phyloP scores from a whole-genome alignment of 106 monocot species.

The Dactylorhiza incarnata region DNA sequence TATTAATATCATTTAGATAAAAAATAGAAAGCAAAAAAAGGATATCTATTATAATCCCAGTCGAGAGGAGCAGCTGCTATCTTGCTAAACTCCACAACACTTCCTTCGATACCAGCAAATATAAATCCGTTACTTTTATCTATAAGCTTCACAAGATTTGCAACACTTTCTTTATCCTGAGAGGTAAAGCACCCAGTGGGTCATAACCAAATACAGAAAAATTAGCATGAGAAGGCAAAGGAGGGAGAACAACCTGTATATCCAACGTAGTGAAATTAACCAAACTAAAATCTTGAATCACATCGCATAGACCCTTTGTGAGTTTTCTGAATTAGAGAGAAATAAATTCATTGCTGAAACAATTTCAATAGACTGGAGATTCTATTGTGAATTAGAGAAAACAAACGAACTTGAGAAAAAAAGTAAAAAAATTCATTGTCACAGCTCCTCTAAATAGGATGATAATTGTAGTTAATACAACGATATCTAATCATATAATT shows the following conservation, averaged over 20 bases:
- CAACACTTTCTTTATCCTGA: conserved; percentile 96
- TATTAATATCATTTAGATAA: background rate
- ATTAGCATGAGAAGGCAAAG: background rate
- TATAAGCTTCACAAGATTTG: conserved; percentile 90
- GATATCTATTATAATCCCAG: conserved; percentile 99
- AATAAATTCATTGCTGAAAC: background rate
- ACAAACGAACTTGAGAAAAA: background rate
- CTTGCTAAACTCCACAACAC: conserved; percentile 89
- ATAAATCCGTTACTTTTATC: conserved; percentile 97
- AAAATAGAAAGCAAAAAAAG: conserved; percentile 30
- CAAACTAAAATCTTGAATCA: conserved; percentile 73
- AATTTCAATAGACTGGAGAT: background rate
- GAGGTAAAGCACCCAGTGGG: background rate
- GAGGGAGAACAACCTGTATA: conserved; percentile 50
- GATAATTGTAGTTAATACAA: background rate
- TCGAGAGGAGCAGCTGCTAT: conserved; percentile 85
- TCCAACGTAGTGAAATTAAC: conserved; percentile 86
- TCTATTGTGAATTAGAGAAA: background rate
- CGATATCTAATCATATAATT: background rate
- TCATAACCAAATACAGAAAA: background rate
- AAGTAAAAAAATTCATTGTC: background rate
- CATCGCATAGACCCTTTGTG: conserved; percentile 79
- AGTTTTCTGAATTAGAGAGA: conserved; percentile 53
- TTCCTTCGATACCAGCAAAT: conserved; percentile 77
- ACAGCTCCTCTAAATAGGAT: background rate